Base-by-base conservation (phyloP, 2,329 filamentous ascomycete species). In the Alternaria rosae region DNA sequence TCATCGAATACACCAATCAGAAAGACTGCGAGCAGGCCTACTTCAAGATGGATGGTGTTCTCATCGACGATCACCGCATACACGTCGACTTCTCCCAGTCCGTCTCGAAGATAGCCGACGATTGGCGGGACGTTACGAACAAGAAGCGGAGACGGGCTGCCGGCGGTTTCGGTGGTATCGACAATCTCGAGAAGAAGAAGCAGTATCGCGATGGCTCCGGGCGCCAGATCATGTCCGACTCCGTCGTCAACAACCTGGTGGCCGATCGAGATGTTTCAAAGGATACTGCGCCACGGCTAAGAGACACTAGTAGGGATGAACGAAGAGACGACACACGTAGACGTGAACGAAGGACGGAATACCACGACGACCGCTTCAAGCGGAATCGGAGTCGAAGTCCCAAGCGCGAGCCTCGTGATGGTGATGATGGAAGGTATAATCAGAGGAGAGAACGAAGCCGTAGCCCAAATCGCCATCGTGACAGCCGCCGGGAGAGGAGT, bases 41-140 rank as follows among this genome's bases (percentile, higher is more conserved):
- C 76, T 95, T 96, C 83, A 99, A 99, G 82, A 99, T 99, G 95
- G 93, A 99, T 78, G 93, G 91, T 3, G 94, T 98, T 2, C 83
- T 99, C 57, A 98, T 99, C 68, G 95, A 99, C 74, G 95, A 99
- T 72, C 92, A 97, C 68, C 90, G 95, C 43, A 99, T 99, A 66
- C 95, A 99, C 76, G 95, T 99, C 58, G 95, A 99, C 81, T 99
- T 99, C 80, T 97, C 94, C 11, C 95, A 99, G 82, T 97, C 93
- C 76, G 95, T 91, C 11, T 89, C 87, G 65, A 94, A 93, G 76
- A 82, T 99, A 8, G 95, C 93, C 47, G 92, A 97, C 65, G 89
- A 90, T 15, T 99, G 95, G 95, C 87, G 95, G 65, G 91, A 88
- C 62, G 90, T 90, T 43, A 93, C 94, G 20, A 97, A 97, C 74